Base-by-base conservation (phyloP, 768 basidiomycete genomes). In the Lentinus brumalis region DNA sequence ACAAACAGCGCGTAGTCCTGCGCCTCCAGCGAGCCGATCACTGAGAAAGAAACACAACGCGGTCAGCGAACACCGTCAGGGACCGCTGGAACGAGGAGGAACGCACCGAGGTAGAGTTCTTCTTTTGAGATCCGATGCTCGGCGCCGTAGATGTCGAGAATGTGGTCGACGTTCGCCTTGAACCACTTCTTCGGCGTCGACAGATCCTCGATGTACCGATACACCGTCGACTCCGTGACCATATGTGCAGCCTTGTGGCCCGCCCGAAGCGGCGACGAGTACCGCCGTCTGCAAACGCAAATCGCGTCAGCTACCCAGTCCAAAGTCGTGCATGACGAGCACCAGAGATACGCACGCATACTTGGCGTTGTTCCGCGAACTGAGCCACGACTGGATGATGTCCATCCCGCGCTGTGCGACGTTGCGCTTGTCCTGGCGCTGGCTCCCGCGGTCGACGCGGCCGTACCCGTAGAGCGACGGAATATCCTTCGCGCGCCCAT, bases 1-100 rank as follows among this genome's bases (percentile, higher is more conserved):
- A 92, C 90, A 63, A 92, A 86, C 29, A 91, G 73, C 0, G 85
- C 91, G 72, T 90, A 89, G 57, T 89, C 87, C 0, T 84, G 80
- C 7, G 91, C 82, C 50, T 84, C 82, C 4, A 94, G 77, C 0
- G 87, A 81, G 4, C 92, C 92, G 35, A 92, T 83, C 26, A 92
- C 83, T 83, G 50, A 16, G 11, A 15, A n/a, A 8, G 11, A 21
- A 30, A 26, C 5, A 5, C 14, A 26, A 14, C 6, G 15, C 2
- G 44, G 44, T 40, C n/a, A 18, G 16, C 11, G 5, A 54, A 35
- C n/a, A 14, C 47, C 10, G 29, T 47, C 5, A 14, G 21, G 38
- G 26, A 26, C 21, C 21, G 21, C 5, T 46, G 44, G 40, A 53
- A 18, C 50, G 38, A 38, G 18, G 40, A 11, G 16, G 26, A 5